Percentiles rank a stretch among this genome's conserved stretches.
These are phyloP conservation scores for Mucor irregularis DNA, from an alignment of 371 early-diverging fungal species.

Conservation along the genomic window DNA sequence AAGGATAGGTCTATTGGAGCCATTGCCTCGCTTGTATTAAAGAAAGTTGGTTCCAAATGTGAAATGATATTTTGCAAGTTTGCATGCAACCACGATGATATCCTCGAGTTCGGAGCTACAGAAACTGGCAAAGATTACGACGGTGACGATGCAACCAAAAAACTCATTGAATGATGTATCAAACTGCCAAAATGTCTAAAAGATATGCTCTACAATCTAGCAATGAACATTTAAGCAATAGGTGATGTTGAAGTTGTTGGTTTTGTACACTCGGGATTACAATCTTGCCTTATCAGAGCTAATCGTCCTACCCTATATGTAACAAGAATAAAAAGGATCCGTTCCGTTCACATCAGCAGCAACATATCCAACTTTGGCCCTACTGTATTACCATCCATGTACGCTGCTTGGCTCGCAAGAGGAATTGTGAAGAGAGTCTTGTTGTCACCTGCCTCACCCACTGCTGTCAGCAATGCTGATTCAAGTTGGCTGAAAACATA, in stretches of 20 bases:
- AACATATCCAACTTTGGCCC: constrained; percentile 12
- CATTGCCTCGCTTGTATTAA: no score
- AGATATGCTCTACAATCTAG: constrained; percentile 5
- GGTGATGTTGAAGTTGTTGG: constrained; percentile 3
- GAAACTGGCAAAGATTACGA: constrained; percentile 4
- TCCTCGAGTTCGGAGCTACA: background rate
- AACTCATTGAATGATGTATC: constrained; percentile 1
- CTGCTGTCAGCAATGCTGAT: constrained; percentile 4
- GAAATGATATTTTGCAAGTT: no score
- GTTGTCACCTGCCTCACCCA: constrained; percentile 1
- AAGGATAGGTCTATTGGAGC: no score
- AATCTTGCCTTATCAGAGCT: constrained; percentile 1
- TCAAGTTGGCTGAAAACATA: constrained; percentile 8
- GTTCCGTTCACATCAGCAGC: constrained; percentile 6
- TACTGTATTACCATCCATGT: constrained; percentile 7
- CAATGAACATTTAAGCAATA: constrained; percentile 1
- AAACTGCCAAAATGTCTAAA: constrained; percentile 14
- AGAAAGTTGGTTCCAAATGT: no score
- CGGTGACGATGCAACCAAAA: constrained; percentile 3
- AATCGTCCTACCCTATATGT: constrained; percentile 10
- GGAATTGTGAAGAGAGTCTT: constrained; percentile 13
- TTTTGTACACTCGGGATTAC: constrained; percentile 13
- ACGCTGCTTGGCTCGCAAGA: constrained; percentile 8
- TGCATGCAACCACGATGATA: background rate
- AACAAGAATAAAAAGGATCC: constrained; percentile 4